Evolutionary conservation across 768 basidiomycete genomes (phyloP).

Genomic region (Russula brevipes): DNA sequence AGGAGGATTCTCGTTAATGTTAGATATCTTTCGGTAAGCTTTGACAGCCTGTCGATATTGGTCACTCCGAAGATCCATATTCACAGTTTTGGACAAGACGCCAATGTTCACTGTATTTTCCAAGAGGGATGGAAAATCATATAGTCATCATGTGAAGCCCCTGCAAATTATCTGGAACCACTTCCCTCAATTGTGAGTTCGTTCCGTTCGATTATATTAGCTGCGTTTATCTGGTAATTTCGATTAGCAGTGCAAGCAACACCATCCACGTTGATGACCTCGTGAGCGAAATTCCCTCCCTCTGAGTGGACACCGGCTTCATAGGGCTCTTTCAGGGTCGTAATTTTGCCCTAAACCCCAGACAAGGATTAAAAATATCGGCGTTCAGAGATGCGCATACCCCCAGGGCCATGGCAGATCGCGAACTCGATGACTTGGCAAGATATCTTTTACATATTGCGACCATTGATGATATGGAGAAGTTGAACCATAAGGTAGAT

Average conservation of each 20-base stretch:
- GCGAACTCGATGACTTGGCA: slow-evolving; percentile 61
- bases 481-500: slow-evolving; percentile 61
- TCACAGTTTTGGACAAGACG: slow-evolving; percentile 73
- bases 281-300: slow-evolving; percentile 36
- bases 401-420: slow-evolving; percentile 54
- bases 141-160: slow-evolving; percentile 77
- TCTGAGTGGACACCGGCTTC: neutral
- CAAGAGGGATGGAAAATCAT: slow-evolving; percentile 64
- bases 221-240: neutral
- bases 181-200: slow-evolving; percentile 68
- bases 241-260: slow-evolving; percentile 53
- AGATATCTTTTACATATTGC: slow-evolving; percentile 65
- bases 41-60: neutral
- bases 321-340: slow-evolving; percentile 33
- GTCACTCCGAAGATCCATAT: slow-evolving; percentile 11
- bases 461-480: slow-evolving; percentile 53
- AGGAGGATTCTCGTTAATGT: neutral
- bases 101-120: slow-evolving; percentile 88
- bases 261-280: slow-evolving; percentile 89
- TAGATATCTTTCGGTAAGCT: slow-evolving; percentile 24
- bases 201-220: neutral
- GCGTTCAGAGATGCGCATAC: slow-evolving; percentile 79
- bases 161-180: slow-evolving; percentile 85
- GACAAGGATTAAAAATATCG: slow-evolving; percentile 75
- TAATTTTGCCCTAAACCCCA: slow-evolving; percentile 85